Percentiles rank a stretch among this genome's conserved stretches.
Conservation (phyloP, 2,329 filamentous ascomycete species). For the Leptographium radiaticola region DNA sequence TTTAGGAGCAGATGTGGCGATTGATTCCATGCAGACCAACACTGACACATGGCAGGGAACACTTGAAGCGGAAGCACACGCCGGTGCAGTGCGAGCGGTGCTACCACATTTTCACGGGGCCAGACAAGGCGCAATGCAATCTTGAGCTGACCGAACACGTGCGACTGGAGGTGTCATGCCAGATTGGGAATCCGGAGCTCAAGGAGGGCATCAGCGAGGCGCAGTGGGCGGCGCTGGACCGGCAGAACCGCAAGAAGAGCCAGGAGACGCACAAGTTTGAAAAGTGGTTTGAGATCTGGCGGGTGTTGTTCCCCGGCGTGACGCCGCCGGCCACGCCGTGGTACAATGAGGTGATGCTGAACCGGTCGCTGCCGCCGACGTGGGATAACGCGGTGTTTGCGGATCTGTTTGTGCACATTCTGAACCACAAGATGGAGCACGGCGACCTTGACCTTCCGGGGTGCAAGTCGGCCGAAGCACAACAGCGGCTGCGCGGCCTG, state of each 20-base stretch:
- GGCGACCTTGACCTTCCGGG: conserved; percentile 12
- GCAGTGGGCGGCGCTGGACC: conserved; percentile 15
- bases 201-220: conserved; percentile 15
- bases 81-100: conserved; percentile 17
- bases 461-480: conserved; percentile 7
- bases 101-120: conserved; percentile 13
- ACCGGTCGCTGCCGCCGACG: conserved; percentile 6
- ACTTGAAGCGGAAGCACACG: conserved; percentile 16
- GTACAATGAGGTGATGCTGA: conserved; percentile 10
- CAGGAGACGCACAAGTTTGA: conserved; percentile 16
- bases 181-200: conserved; percentile 11
- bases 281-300: conserved; percentile 19
- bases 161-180: conserved; percentile 11
- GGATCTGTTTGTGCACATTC: conserved; percentile 13
- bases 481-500: conserved; percentile 10
- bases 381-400: conserved; percentile 13
- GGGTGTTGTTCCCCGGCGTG: conserved; percentile 13
- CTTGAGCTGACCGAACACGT: conserved; percentile 12
- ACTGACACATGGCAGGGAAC: conserved; percentile 11
- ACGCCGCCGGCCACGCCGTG: conserved; percentile 13
- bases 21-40: no score
- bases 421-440: conserved; percentile 14
- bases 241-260: conserved; percentile 16
- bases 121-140: conserved; percentile 7
- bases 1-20: neutral